phyloP scores from a whole-genome alignment of 2,329 filamentous ascomycete genomes.

The Sporothrix curviconia region DNA sequence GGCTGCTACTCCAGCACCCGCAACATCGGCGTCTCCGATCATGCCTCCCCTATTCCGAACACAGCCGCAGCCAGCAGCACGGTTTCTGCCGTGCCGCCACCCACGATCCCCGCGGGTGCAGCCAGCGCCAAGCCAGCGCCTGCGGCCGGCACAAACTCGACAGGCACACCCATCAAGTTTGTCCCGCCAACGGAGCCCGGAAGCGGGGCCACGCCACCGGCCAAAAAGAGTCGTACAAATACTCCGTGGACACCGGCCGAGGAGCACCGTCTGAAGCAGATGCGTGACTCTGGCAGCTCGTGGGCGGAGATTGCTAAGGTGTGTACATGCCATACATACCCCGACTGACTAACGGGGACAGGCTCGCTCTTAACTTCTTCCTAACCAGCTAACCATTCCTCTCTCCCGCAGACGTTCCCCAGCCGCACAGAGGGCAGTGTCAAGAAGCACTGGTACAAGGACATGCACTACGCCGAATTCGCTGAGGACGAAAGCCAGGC shows the following conservation, averaged over 20 bases:
- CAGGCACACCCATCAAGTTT: conserved; percentile 17
- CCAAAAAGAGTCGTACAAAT: conserved; percentile 96
- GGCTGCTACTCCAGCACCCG: neutral
- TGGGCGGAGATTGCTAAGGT: conserved; percentile 99
- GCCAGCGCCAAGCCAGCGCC: conserved; percentile 26
- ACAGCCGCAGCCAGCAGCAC: conserved; percentile 25
- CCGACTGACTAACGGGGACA: no score
- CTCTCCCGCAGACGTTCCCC: conserved; percentile 68
- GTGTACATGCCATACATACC: conserved; percentile 19
- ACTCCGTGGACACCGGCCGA: conserved; percentile 96
- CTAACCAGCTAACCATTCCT: neutral
- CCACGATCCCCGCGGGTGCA: conserved; percentile 25
- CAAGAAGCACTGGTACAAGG: conserved; percentile 99
- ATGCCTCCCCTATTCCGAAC: conserved; percentile 22
- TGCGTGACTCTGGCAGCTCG: conserved; percentile 87
- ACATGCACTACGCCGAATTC: conserved; percentile 99
- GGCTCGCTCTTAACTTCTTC: neutral
- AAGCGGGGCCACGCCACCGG: conserved; percentile 40
- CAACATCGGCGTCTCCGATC: conserved; percentile 20
- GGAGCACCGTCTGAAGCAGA: conserved; percentile 83
- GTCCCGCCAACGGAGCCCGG: conserved; percentile 28
- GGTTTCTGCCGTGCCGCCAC: conserved; percentile 27
- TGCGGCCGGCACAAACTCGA: conserved; percentile 15
- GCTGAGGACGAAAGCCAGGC: conserved; percentile 88
- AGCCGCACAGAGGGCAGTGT: conserved; percentile 92